Base-by-base conservation (phyloP, 805 yeast genomes). In the Saccharomyces jurei region DNA sequence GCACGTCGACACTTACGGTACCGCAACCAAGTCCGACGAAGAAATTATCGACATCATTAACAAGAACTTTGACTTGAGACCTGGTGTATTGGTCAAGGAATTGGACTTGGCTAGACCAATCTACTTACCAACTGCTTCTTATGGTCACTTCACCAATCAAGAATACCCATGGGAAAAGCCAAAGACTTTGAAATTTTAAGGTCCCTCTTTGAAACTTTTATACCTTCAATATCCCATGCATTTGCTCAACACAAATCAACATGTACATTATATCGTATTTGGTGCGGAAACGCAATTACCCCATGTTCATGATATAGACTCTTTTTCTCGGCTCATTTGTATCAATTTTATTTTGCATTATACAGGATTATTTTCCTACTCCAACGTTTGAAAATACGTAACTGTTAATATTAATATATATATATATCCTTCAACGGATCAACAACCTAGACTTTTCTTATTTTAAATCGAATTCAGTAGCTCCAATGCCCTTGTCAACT, bases 81-180 rank as follows among this genome's bases (percentile, higher is more conserved):
- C 99, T 61, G 99, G 99, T 89, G 94, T 87, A 67, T 84, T 94
- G 76, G 99, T 94, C 73, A 89, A 79, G 76, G 97, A 91, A 76
- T 84, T 94, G 71, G 94, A 94, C 74, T 84, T 94, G 73, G 99
- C 99, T 63, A 89, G 97, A 80, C 99, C 99, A 77, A 94, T 94
- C 77, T 94, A 94, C 83, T 84, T 89, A 81, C 87, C 92, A 86
- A 94, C 99, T 68, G 99, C 99, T 69, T 87, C 96, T 55, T 92
- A 94, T 77, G 99, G 99, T 74, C 99, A 94, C 80, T 94, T 94
- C 88, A 94, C 99, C 73, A 89, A 94, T 87, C 99, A 92, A 82
- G 86, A 85, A 72, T 87, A 89, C 85, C 80, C 97, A 70, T 94
- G 99, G 99, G 99, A 94, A 83, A 84, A 88, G 78, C 96, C 97